These are phyloP conservation scores for Lachnellula cervina DNA, from an alignment of 2,329 filamentous ascomycete genomes.

Conservation along the genomic window DNA sequence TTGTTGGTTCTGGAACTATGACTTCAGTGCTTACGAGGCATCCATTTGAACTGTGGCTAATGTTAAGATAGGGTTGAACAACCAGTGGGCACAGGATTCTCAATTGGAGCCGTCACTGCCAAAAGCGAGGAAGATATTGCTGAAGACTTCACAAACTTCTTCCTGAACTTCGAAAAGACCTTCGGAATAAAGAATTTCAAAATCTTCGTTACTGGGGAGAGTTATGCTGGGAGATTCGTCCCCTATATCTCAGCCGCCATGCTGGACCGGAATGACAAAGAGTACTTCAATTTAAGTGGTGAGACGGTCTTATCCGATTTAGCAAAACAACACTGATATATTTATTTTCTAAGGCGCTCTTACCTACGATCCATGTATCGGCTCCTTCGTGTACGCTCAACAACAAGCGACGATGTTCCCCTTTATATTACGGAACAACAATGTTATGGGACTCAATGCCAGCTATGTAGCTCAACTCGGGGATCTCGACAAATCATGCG, in stretches of 20 bases:
- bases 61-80: conserved; percentile 38
- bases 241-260: conserved; percentile 53
- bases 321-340: neutral
- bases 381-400: conserved; percentile 13
- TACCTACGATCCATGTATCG: conserved; percentile 24
- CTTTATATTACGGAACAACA: conserved; percentile 38
- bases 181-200: conserved; percentile 50
- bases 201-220: conserved; percentile 51
- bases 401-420: conserved; percentile 34
- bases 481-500: conserved; percentile 38
- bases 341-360: conserved; percentile 13
- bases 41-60: neutral
- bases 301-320: conserved; percentile 32
- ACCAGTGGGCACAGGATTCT: conserved; percentile 35
- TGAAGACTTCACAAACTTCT: conserved; percentile 44
- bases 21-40: neutral
- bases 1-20: neutral
- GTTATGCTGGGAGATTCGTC: conserved; percentile 49
- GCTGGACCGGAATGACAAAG: conserved; percentile 41
- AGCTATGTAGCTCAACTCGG: conserved; percentile 39
- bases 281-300: conserved; percentile 48
- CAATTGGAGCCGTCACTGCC: conserved; percentile 19
- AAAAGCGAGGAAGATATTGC: conserved; percentile 43
- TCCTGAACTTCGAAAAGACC: conserved; percentile 49
- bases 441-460: conserved; percentile 41